A percentile compares a stretch with the other conserved stretches of the same genome.
These are phyloP conservation scores for Fusarium sp. DNA, from an alignment of 2,329 filamentous ascomycete genomes.

Conservation along the genomic window DNA sequence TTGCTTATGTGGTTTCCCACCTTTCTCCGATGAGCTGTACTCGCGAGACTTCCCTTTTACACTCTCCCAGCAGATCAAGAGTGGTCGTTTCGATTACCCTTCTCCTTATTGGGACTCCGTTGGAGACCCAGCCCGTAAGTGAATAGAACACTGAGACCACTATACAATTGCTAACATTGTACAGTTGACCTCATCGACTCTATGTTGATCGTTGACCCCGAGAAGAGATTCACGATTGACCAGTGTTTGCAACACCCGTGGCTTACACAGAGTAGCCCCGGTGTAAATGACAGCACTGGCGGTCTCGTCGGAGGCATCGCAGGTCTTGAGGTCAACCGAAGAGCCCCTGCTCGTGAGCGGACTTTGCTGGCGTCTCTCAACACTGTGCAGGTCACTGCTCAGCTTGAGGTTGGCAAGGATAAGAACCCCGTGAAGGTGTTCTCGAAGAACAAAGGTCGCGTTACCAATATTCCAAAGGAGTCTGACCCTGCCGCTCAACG, in stretches of 20 bases:
- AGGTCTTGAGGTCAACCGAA: constrained; percentile 83
- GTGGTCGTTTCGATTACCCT: constrained; percentile 91
- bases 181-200: constrained; percentile 88
- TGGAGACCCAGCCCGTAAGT: constrained; percentile 75
- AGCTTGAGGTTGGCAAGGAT: constrained; percentile 66
- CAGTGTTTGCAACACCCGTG: constrained; percentile 93
- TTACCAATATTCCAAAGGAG: constrained; percentile 64
- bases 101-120: constrained; percentile 84
- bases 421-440: constrained; percentile 78
- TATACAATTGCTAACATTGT: constrained; percentile 1
- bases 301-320: constrained; percentile 89
- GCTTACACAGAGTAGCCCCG: constrained; percentile 73
- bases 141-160: neutral
- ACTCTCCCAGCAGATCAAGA: constrained; percentile 90
- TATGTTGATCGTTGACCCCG: constrained; percentile 91
- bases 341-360: constrained; percentile 83
- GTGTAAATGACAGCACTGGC: constrained; percentile 86
- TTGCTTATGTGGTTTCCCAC: constrained; percentile 94
- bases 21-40: constrained; percentile 94
- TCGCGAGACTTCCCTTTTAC: constrained; percentile 85
- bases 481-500: constrained; percentile 74
- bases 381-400: constrained; percentile 68
- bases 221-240: constrained; percentile 87
- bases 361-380: constrained; percentile 88
- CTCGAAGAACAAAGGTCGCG: constrained; percentile 71